Evolutionary conservation across 257 asterid species (phyloP).

Genomic region (Euphrasia confusa): DNA sequence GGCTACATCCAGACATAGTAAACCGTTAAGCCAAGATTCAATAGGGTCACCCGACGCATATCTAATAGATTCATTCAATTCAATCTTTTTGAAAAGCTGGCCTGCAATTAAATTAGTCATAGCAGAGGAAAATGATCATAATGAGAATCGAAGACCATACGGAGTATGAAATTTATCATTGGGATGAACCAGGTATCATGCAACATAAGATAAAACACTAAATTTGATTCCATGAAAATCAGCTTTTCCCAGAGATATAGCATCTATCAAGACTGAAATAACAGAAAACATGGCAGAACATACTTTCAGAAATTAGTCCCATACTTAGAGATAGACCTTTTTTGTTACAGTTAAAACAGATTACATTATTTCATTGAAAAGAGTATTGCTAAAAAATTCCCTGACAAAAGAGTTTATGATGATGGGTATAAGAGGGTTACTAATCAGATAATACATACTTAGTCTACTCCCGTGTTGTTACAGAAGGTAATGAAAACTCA

Average conservation of each 20-base stretch:
- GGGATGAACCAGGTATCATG: background rate
- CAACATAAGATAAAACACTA: background rate
- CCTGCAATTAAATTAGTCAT: slow-evolving; percentile 44
- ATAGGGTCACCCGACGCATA: slow-evolving; percentile 92
- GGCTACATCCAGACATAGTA: slow-evolving; percentile 85
- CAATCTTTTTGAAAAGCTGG: slow-evolving; percentile 80
- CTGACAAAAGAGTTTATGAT: no score
- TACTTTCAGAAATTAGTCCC: background rate
- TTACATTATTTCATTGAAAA: background rate
- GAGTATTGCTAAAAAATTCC: background rate
- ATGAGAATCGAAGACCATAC: slow-evolving; percentile 8
- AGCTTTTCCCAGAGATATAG: slow-evolving; percentile 11
- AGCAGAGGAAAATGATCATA: slow-evolving; percentile 17
- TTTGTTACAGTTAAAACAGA: background rate
- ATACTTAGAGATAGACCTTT: background rate
- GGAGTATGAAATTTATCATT: background rate
- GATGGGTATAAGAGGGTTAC: no score
- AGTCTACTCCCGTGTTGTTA: background rate
- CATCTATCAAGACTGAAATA: background rate
- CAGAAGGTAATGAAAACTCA: background rate
- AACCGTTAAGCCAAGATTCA: slow-evolving; percentile 80
- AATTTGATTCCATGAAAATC: background rate
- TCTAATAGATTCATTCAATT: slow-evolving; percentile 89
- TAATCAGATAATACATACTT: no score
- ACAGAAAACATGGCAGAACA: background rate